These are phyloP conservation scores for Erodium texanum DNA, from an alignment of 441 rosid species.

Conservation along the genomic window DNA sequence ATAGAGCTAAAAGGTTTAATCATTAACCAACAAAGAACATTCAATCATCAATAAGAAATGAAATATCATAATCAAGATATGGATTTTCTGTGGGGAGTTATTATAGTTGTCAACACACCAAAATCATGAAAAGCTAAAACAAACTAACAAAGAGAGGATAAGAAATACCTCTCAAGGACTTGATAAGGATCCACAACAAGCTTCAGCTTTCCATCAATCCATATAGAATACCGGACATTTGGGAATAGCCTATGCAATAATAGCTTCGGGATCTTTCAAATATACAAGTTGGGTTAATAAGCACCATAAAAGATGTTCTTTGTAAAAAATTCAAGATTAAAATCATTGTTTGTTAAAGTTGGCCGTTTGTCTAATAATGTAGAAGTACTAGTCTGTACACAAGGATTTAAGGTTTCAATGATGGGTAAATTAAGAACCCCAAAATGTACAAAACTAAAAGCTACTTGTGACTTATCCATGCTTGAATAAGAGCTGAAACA, in stretches of 20 bases:
- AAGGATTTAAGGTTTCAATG: background rate
- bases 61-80: background rate
- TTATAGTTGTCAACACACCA: background rate
- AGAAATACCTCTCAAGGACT: slow-evolving; percentile 65
- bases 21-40: background rate
- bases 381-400: background rate
- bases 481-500: background rate
- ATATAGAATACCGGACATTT: slow-evolving; percentile 61
- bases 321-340: no score
- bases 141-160: slow-evolving; percentile 7
- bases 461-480: background rate
- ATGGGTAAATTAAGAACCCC: background rate
- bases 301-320: background rate
- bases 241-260: slow-evolving; percentile 70
- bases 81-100: background rate
- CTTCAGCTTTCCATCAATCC: slow-evolving; percentile 87
- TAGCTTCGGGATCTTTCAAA: slow-evolving; percentile 76
- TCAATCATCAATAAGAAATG: background rate
- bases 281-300: slow-evolving; percentile 13
- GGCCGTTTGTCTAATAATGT: no score
- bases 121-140: background rate
- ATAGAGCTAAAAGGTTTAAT: background rate
- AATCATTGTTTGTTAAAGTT: no score
- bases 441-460: background rate
- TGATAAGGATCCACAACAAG: slow-evolving; percentile 82